Conservation (phyloP, 1,284 basidiomycete species). For the Boletus semigastroideus region DNA sequence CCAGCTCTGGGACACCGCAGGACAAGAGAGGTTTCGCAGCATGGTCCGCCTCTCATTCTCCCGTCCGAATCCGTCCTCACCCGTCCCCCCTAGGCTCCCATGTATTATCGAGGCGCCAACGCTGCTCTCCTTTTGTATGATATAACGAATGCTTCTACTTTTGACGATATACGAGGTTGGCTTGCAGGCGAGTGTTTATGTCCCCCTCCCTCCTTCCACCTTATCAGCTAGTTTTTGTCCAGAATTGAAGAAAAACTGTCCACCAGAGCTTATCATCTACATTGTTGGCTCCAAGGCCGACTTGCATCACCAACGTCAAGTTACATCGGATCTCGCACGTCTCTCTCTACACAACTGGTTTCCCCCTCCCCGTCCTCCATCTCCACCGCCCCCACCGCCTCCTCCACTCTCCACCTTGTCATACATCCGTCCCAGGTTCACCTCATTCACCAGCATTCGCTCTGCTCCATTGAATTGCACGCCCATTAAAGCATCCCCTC, state of each 20-base stretch:
- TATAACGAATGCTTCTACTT: constrained; percentile 89
- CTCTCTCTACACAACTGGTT: constrained; percentile 82
- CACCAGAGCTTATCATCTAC: constrained; percentile 83
- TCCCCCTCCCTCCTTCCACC: neutral
- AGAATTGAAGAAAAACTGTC: constrained; percentile 90
- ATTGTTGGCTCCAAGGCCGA: constrained; percentile 92
- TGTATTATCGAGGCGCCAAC: constrained; percentile 99
- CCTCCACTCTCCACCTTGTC: constrained; percentile 68
- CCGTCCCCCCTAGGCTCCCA: constrained; percentile 69
- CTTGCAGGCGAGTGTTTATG: constrained; percentile 63
- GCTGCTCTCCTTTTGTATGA: constrained; percentile 97
- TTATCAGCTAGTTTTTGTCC: constrained; percentile 18
- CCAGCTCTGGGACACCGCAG: constrained; percentile 94
- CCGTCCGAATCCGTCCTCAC: constrained; percentile 15
- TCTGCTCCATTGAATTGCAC: constrained; percentile 49
- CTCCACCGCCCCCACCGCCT: constrained; percentile 57
- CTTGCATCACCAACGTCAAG: constrained; percentile 65
- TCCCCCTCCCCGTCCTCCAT: constrained; percentile 67
- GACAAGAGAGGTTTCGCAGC: constrained; percentile 94
- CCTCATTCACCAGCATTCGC: constrained; percentile 74
- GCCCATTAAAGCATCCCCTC: constrained; percentile 40
- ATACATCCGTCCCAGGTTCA: constrained; percentile 84
- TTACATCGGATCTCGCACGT: constrained; percentile 78
- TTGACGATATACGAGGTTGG: constrained; percentile 92
- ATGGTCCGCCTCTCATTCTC: constrained; percentile 59